Percentiles rank a stretch among this genome's conserved stretches.
phyloP scores from a whole-genome alignment of 345 rosid species.

The Psidium friedrichsthalianum region DNA sequence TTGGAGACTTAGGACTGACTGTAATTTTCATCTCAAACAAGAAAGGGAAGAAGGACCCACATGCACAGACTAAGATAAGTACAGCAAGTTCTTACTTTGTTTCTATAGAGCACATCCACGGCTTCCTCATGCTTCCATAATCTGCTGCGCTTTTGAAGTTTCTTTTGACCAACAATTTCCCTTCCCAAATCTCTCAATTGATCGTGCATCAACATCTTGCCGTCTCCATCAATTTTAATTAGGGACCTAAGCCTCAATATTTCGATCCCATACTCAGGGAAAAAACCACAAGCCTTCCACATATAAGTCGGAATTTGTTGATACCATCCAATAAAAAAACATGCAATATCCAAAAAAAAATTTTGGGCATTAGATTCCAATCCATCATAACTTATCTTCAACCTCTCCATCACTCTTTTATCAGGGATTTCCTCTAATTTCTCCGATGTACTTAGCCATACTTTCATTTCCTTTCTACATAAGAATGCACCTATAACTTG shows the following conservation, averaged over 20 bases:
- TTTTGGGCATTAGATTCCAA: rapidly evolving
- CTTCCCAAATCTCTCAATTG: background rate
- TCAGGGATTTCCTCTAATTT: background rate
- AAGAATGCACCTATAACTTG: background rate
- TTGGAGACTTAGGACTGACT: background rate
- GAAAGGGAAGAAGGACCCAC: background rate
- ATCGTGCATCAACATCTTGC: background rate
- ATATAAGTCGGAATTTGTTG: background rate
- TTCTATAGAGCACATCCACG: background rate
- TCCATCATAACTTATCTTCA: background rate
- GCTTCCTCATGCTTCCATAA: background rate
- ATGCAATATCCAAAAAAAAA: background rate
- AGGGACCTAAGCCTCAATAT: background rate
- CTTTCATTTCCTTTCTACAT: background rate
- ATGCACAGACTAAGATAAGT: background rate
- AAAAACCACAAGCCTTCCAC: background rate
- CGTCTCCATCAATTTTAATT: rapidly evolving
- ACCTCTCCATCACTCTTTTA: background rate
- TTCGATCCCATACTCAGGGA: rapidly evolving
- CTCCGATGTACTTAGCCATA: background rate
- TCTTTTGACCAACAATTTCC: background rate
- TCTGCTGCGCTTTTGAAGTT: background rate
- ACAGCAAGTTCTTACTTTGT: background rate
- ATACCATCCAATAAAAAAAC: rapidly evolving
- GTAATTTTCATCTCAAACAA: background rate